Evolutionary conservation across 2,329 filamentous ascomycete species (phyloP).

Genomic region (Fusarium sp.): DNA sequence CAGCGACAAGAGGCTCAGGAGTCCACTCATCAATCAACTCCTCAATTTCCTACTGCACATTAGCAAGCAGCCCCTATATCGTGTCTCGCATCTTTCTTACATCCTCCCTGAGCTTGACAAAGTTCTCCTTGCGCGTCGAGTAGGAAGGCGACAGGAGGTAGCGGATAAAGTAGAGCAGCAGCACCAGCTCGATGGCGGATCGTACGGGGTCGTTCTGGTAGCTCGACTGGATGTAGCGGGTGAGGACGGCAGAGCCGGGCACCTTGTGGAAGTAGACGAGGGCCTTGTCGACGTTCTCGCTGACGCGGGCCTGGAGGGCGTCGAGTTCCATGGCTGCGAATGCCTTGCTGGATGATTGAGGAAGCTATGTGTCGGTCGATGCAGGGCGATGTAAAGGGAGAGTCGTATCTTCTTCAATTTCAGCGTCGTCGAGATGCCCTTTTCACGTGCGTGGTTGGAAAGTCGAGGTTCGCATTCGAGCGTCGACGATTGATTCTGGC

Average conservation of each 20-base stretch:
- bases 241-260: conserved; percentile 91
- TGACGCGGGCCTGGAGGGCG: conserved; percentile 64
- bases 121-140: conserved; percentile 89
- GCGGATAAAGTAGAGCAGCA: conserved; percentile 94
- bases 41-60: conserved; percentile 79
- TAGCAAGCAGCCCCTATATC: background rate
- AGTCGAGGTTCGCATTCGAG: background rate
- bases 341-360: background rate
- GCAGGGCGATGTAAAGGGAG: background rate
- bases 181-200: conserved; percentile 90
- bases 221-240: conserved; percentile 95
- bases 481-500: conserved; percentile 3
- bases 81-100: conserved; percentile 34
- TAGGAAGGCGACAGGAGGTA: conserved; percentile 94
- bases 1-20: conserved; percentile 88
- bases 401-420: background rate
- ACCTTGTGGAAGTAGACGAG: conserved; percentile 84
- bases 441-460: conserved; percentile 1
- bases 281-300: conserved; percentile 64
- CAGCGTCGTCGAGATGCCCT: background rate
- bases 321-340: conserved; percentile 69
- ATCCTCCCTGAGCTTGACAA: conserved; percentile 89
- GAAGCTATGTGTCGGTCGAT: background rate
- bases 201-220: conserved; percentile 98
- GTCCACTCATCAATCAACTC: conserved; percentile 97